Evolutionary conservation across 164 flowering plant species (phyloP), one percentile per base, ranked within the genome.

Genomic region (Kalanchoe fedtschenkoi): DNA sequence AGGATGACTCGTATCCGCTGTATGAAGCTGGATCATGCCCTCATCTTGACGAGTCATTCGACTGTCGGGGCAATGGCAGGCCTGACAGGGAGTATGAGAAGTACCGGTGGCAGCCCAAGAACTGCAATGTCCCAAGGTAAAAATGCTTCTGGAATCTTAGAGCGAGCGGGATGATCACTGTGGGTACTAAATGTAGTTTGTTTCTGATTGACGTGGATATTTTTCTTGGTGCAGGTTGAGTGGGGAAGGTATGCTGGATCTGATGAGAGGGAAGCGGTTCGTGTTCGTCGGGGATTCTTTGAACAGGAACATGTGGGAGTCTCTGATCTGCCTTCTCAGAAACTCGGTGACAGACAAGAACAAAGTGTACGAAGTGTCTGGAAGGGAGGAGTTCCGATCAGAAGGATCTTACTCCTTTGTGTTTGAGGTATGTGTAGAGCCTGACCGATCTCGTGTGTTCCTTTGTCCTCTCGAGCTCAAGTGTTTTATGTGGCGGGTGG

Each of bases 221-320:
- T 1, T n/a, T 57, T 28, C 22, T 16, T 57, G 21, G 16, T 57
- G 37, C 66, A 81, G 85, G 62, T 71, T 79, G 72, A 66, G 76
- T 64, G 80, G 72, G 9, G 62, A 46, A 17, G 34, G 62, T 17
- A 70, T 81, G 77, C 65, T 81, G 67, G 69, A 74, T 42, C 30
- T 72, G 33, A 35, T 79, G 64, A 72, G 77, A 71, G 86, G 81
- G 29, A 79, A 79, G 67, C 67, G 78, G 4, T 24, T 81, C 8
- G 81, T 72, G 16, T 79, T 66, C 59, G 83, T 79, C 1, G 83
- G 86, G 0, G 86, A 81, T 65, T 81, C 86, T 0, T 59, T 81
- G 37, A 81, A 81, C 62, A 65, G 83, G 53, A 81, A 81, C 44
- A 81, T 81, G 86, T 79, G 83, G 86, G 83, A 79, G 41, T 81